These are phyloP conservation scores for Serendipita indica DNA, from an alignment of 768 basidiomycete genomes.

Conservation along the genomic window DNA sequence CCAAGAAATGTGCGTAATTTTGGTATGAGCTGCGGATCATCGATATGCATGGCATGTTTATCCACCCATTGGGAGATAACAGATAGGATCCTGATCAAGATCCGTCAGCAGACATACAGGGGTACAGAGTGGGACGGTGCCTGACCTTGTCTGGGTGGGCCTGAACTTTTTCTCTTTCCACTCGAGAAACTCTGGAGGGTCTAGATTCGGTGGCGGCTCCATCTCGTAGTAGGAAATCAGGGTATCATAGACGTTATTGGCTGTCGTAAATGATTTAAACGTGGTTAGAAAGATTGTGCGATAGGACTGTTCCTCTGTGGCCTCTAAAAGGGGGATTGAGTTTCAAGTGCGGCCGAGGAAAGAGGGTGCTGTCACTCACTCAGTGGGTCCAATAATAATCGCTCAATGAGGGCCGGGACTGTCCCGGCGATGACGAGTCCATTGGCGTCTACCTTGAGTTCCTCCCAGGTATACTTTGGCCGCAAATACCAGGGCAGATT, in stretches of 20 bases:
- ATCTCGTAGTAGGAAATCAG: constrained; percentile 50
- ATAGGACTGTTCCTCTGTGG: constrained; percentile 24
- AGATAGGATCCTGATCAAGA: constrained; percentile 10
- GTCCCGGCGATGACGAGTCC: constrained; percentile 57
- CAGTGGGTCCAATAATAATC: constrained; percentile 44
- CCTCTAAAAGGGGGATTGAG: constrained; percentile 11
- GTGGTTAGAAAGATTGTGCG: constrained; percentile 65
- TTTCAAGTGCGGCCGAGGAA: neutral
- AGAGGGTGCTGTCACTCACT: constrained; percentile 31
- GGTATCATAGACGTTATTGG: constrained; percentile 51
- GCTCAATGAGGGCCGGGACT: constrained; percentile 54
- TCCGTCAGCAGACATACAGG: constrained; percentile 19
- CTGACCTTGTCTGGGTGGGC: constrained; percentile 45
- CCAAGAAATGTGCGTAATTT: constrained; percentile 42
- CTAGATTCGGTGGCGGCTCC: constrained; percentile 34
- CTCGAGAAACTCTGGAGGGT: constrained; percentile 37
- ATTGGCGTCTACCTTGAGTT: constrained; percentile 49
- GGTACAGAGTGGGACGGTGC: constrained; percentile 28
- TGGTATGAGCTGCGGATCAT: constrained; percentile 46
- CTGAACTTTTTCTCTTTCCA: constrained; percentile 52
- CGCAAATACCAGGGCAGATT: constrained; percentile 45
- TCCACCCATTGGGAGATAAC: constrained; percentile 45
- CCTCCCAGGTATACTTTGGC: constrained; percentile 37
- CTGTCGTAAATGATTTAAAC: constrained; percentile 63
- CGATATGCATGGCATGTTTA: constrained; percentile 43